phyloP scores from a whole-genome alignment of 1,284 basidiomycete species.

The Termitomyces sp. region DNA sequence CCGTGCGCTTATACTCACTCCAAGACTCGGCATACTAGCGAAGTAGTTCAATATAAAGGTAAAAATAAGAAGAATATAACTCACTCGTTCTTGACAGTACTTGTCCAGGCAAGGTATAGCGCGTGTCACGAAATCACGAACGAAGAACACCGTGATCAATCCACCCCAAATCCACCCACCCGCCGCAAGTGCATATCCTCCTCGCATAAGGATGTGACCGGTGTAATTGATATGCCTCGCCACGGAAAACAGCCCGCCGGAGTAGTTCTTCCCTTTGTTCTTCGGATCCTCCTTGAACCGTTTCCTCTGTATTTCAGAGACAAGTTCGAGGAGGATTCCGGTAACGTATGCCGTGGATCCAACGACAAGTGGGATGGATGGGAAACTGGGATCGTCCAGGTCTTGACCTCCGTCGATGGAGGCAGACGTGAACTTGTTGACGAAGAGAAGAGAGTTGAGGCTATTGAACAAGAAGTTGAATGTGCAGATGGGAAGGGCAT shows the following conservation, averaged over 20 bases:
- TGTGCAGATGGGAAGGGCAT: not conserved
- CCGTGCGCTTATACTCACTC: constrained; percentile 5
- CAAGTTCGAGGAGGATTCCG: constrained; percentile 2
- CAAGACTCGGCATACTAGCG: constrained; percentile 4
- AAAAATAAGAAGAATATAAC: not conserved
- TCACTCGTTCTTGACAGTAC: constrained; percentile 11
- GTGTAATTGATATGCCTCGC: constrained; percentile 11
- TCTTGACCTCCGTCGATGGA: not conserved
- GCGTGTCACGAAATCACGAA: constrained; percentile 7
- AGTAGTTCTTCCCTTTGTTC: constrained; percentile 7
- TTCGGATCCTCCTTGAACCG: constrained; percentile 10
- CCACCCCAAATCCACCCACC: constrained; percentile 11
- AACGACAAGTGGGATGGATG: constrained; percentile 7
- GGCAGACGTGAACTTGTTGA: constrained; percentile 4
- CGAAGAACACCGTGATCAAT: constrained; percentile 1
- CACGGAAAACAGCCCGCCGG: constrained; percentile 9
- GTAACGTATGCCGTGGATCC: constrained; percentile 1
- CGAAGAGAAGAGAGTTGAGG: constrained; percentile 10
- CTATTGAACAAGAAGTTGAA: not conserved
- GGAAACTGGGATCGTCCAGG: constrained; percentile 5
- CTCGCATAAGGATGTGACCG: constrained; percentile 4
- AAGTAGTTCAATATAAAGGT: not conserved
- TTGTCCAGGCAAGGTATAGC: constrained; percentile 6
- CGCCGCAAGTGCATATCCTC: constrained; percentile 6
- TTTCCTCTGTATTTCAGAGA: constrained; percentile 12